Conservation (phyloP, 225 moss, liverwort and hornwort genomes). For the Pseudoscleropodium purum region DNA sequence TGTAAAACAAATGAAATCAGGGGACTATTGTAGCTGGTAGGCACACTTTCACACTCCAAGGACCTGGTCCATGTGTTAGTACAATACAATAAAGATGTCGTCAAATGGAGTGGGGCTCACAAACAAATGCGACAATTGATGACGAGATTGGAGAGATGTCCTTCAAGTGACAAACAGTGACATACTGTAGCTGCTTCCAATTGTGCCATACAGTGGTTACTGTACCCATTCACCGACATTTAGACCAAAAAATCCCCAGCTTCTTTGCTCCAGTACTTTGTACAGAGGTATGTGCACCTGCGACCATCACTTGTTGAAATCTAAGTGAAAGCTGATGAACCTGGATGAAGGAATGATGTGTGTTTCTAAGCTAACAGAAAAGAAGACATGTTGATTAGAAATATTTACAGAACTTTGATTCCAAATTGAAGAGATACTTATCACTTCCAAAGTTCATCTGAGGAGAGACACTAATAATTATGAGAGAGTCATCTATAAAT, state of each 20-base stretch:
- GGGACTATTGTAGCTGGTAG: neutral
- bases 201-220: neutral
- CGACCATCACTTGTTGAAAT: neutral
- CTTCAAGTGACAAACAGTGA: neutral
- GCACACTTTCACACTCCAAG: neutral
- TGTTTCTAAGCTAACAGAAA: neutral
- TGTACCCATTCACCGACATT: neutral
- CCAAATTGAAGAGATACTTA: too few species aligned
- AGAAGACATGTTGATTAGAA: too few species aligned
- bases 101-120: neutral
- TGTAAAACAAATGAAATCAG: neutral
- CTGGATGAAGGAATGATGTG: too few species aligned
- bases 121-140: neutral
- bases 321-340: too few species aligned
- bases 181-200: neutral
- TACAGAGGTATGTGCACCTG: neutral
- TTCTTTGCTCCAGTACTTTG: neutral
- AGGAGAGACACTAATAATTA: neutral
- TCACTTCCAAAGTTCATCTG: neutral
- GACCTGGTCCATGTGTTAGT: neutral
- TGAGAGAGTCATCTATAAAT: neutral
- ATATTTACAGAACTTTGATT: neutral
- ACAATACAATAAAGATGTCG: neutral
- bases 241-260: neutral
- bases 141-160: neutral